Evolutionary conservation across 1,139 yeast genomes (phyloP), one percentile per base, ranked within the genome.

Genomic region (Blastobotrys indianensis): DNA sequence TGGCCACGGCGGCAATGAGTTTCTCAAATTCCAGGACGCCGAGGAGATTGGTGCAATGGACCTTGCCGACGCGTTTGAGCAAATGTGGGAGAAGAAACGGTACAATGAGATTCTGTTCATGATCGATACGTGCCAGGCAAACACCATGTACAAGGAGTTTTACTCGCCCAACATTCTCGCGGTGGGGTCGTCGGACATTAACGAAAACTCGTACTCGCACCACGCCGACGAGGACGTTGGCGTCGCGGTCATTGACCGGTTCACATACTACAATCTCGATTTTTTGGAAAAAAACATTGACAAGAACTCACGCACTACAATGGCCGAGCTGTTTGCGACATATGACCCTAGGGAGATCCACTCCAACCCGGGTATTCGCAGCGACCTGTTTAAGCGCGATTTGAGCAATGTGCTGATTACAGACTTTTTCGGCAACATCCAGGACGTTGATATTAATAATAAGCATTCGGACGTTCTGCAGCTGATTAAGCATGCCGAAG

Each of bases 61-160:
- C 65, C 77, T 92, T 54, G 98, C 98, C 0, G 96, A 92, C 67
- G 97, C 98, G 1, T 87, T 92, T 68, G 95, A 80, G 43, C 97
- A 94, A 64, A 92, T 92, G 98, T 79, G 86, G 68, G 96, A 92
- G 62, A 90, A 90, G 76, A 84, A 85, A 59, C 74, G 98, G 47
- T 92, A 92, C 67, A 88, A 90, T 59, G 98, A 94, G 69, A 86
- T 92, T 37, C 79, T 92, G 61, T 92, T 92, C 66, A 92, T 92
- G 97, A 85, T 92, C 54, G 99, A 92, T 64, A 92, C 99, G 0
- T 92, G 99, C 64, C 98, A 92, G 68, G 98, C 98, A 29, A 92
- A 92, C 66, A 87, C 98, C 15, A 92, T 92, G 98, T 92, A 85
- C 66, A 83, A 94, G 48, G 77, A 85, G 61, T 82, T 90, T 62